Evolutionary conservation across 305 asterid species (phyloP).

Genomic region (Ilex paraguariensis): DNA sequence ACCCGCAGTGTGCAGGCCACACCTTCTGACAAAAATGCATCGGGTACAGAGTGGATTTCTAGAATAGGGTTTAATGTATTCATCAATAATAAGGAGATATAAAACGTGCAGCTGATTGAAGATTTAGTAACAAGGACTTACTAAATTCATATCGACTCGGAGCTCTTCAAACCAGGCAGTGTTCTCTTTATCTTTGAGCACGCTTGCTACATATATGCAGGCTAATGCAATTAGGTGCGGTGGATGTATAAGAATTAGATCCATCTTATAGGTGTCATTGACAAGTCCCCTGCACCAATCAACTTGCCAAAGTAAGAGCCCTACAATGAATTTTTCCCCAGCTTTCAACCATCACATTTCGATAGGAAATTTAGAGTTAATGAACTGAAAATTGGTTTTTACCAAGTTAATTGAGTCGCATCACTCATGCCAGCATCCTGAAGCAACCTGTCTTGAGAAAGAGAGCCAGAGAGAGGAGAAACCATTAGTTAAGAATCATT

Average conservation of each 20-base stretch:
- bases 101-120: background rate
- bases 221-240: conserved; percentile 91
- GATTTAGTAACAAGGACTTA: conserved; percentile 19
- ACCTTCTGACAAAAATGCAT: background rate
- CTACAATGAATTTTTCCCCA: too few species aligned
- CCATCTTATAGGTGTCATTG: conserved; percentile 95
- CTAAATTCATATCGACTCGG: conserved; percentile 91
- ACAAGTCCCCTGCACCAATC: conserved; percentile 67
- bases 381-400: conserved; percentile 7
- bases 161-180: conserved; percentile 99
- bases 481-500: too few species aligned
- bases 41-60: background rate
- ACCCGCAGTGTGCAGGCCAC: background rate
- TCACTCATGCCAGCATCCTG: conserved; percentile 91
- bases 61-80: background rate
- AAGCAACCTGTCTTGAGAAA: conserved; percentile 52
- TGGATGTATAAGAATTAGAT: conserved; percentile 81
- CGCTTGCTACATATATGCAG: conserved; percentile 84
- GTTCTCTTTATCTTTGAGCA: conserved; percentile 78
- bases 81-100: background rate
- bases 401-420: conserved; percentile 85
- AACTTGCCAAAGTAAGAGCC: background rate
- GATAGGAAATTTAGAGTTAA: conserved; percentile 8
- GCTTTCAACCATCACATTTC: background rate
- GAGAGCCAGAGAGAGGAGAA: background rate